Percentiles rank a stretch among this genome's conserved stretches.
phyloP scores from a whole-genome alignment of 1,139 yeast species.

The Taphrina wiesneri region DNA sequence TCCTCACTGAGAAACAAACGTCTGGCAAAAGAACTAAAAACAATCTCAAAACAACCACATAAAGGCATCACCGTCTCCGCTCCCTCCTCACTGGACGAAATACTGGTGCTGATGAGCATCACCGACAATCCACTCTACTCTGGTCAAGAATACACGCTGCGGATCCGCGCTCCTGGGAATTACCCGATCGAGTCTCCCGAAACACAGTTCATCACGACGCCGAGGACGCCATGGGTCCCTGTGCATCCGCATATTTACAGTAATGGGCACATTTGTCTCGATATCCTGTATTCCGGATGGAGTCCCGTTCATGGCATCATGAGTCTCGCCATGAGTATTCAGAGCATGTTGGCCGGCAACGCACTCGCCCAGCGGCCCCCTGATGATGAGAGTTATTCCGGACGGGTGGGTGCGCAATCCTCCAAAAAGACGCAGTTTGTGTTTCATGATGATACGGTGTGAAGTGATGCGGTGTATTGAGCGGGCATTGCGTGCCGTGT shows the following conservation, averaged over 20 bases:
- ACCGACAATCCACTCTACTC: constrained; percentile 15
- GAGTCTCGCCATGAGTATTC: constrained; percentile 4
- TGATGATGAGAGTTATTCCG: constrained; percentile 19
- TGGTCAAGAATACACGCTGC: neutral
- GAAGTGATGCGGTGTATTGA: too few species aligned
- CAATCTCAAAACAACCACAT: neutral
- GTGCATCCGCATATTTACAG: constrained; percentile 18
- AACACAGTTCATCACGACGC: neutral
- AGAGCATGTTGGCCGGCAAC: constrained; percentile 31
- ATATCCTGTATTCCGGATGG: constrained; percentile 28
- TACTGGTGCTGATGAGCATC: constrained; percentile 1
- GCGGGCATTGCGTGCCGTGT: too few species aligned
- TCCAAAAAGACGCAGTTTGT: constrained; percentile 25
- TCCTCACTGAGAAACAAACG: constrained; percentile 24
- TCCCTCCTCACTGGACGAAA: constrained; percentile 9
- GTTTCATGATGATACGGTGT: constrained; percentile 31
- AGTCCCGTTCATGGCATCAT: constrained; percentile 27
- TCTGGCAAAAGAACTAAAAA: constrained; percentile 21
- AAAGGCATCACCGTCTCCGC: neutral
- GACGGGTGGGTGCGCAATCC: constrained; percentile 8
- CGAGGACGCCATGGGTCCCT: neutral
- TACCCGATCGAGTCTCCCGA: constrained; percentile 29
- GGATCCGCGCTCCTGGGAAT: neutral
- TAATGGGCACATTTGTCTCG: constrained; percentile 33
- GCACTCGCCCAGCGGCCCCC: constrained; percentile 15